Evolutionary conservation across 192 early-diverging fungal genomes (phyloP).

Genomic region (Backusella westeae): DNA sequence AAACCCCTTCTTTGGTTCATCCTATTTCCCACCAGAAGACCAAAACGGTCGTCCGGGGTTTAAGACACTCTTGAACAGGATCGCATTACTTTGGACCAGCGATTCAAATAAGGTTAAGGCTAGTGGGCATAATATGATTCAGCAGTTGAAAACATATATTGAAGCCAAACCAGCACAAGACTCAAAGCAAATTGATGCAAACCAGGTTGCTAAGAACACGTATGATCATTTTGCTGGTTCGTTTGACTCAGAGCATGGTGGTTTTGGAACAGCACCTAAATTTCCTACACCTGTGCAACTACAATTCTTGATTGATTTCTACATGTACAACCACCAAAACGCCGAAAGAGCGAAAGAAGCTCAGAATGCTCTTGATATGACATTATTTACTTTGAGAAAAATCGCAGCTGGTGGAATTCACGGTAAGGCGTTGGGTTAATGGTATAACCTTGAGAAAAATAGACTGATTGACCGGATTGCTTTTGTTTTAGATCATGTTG

Average conservation of each 20-base stretch:
- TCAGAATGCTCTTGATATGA: slow-evolving; percentile 40
- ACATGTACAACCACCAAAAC: slow-evolving; percentile 23
- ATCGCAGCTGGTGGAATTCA: slow-evolving; percentile 46
- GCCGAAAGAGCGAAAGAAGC: slow-evolving; percentile 11
- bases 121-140: slow-evolving; percentile 37
- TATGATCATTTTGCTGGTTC: slow-evolving; percentile 36
- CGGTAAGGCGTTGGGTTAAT: slow-evolving; percentile 22
- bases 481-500: slow-evolving; percentile 41
- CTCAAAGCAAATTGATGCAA: not conserved
- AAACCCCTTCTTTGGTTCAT: slow-evolving; percentile 45
- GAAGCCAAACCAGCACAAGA: slow-evolving; percentile 4
- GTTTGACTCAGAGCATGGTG: slow-evolving; percentile 51
- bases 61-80: slow-evolving; percentile 26
- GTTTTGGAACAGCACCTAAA: slow-evolving; percentile 60
- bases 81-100: slow-evolving; percentile 39
- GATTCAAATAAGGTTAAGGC: slow-evolving; percentile 35
- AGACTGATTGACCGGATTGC: not conserved
- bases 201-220: slow-evolving; percentile 25
- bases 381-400: slow-evolving; percentile 39
- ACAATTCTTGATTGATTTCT: slow-evolving; percentile 51
- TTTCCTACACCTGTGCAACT: slow-evolving; percentile 60
- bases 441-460: not conserved
- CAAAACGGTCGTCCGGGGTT: slow-evolving; percentile 40
- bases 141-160: slow-evolving; percentile 34
- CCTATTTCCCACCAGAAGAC: slow-evolving; percentile 47